These are phyloP conservation scores for Symmetrospora coprosmae DNA, from an alignment of 768 basidiomycete genomes.

Conservation along the genomic window DNA sequence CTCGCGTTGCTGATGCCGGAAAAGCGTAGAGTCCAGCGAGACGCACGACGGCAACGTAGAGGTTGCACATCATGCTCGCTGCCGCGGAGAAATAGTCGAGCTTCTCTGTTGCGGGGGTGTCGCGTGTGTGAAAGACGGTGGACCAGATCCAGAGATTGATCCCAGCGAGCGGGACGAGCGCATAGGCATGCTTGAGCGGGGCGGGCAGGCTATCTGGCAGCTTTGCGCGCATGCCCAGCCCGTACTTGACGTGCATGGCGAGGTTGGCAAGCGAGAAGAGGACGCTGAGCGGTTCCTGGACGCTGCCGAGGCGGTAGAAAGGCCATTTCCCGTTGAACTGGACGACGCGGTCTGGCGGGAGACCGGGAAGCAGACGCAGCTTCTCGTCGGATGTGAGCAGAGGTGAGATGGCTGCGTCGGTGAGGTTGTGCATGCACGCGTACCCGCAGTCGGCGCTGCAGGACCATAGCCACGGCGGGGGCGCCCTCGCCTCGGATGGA, in stretches of 20 bases:
- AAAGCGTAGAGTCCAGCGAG: slow-evolving; percentile 57
- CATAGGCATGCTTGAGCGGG: slow-evolving; percentile 38
- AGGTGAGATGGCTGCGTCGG: slow-evolving; percentile 41
- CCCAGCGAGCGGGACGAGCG: slow-evolving; percentile 53
- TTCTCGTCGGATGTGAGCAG: not conserved
- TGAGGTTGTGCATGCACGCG: slow-evolving; percentile 55
- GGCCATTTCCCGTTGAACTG: slow-evolving; percentile 98
- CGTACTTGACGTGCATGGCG: slow-evolving; percentile 55
- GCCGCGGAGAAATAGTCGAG: slow-evolving; percentile 93
- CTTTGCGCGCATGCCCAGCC: slow-evolving; percentile 39
- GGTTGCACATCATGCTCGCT: slow-evolving; percentile 60
- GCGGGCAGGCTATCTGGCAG: not conserved
- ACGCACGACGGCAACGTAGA: slow-evolving; percentile 65
- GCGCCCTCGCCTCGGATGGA: slow-evolving; percentile 45
- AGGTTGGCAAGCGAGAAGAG: slow-evolving; percentile 77
- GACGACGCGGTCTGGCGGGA: slow-evolving; percentile 40
- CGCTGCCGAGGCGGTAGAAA: slow-evolving; percentile 71
- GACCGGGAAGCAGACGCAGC: slow-evolving; percentile 23
- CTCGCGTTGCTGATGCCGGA: slow-evolving; percentile 1
- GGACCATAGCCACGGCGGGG: slow-evolving; percentile 67
- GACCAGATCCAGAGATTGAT: slow-evolving; percentile 91
- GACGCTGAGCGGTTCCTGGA: slow-evolving; percentile 89
- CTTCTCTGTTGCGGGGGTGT: slow-evolving; percentile 68
- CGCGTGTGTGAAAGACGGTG: slow-evolving; percentile 81
- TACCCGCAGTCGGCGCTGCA: slow-evolving; percentile 82